Evolutionary conservation across 129 eudicot species (phyloP), one percentile per base, ranked within the genome.

Genomic region (Centella asiatica): DNA sequence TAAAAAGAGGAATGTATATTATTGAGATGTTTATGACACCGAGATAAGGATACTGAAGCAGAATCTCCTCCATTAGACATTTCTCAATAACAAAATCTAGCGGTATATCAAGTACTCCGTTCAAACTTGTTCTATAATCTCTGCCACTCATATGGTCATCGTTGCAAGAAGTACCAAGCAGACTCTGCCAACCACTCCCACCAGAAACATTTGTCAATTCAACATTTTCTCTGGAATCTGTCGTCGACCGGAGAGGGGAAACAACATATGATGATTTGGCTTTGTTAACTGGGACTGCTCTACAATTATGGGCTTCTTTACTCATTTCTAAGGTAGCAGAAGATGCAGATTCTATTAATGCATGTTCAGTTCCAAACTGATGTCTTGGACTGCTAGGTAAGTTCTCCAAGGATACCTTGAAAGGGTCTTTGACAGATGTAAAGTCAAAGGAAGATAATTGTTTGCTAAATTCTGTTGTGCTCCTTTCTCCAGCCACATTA

Each of bases 41-140:
- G 19, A 46, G 24, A 52, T 24, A 76, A 82, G 99, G 99, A 92
- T 92, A 92, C 99, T 92, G 99, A 53, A 84, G 85, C 52, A 72
- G 73, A 69, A 92, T 84, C 61, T 92, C 96, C 72, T 92, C 95
- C 81, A 81, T 59, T 48, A 92, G 57, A 74, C 96, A 84, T 73
- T 78, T 92, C 72, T 76, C 85, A 34, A 92, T 82, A 62, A 87
- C 87, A 81, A 75, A 84, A 80, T 92, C 99, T 70, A 85, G 74
- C 2, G 96, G 96, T 72, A 84, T 82, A 57, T 84, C 95, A 75
- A 71, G 72, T 37, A 37, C 72, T 56, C 76, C 73, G 23, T 60
- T 66, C 70, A 68, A 71, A 69, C 46, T 62, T 22, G 66, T 74
- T 52, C 60, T 76, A 44, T 60, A 67, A 64, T 77, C 78, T 57